Percentiles rank a stretch among this genome's conserved stretches.
Evolutionary conservation across 768 basidiomycete genomes (phyloP).

Genomic region (Russula sp.): DNA sequence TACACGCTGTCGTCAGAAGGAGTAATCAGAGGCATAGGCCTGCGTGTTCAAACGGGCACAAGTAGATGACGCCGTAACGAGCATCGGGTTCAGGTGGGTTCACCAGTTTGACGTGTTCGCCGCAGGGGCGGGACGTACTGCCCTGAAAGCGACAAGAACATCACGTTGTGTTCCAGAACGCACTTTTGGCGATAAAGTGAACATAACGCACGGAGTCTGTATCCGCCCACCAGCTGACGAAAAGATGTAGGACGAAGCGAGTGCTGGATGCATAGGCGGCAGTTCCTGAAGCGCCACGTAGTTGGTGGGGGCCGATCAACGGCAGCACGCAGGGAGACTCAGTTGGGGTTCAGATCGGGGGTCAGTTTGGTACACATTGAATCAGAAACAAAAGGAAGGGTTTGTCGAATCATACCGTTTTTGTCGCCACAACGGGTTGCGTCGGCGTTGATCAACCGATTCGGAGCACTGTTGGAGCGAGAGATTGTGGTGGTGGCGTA

Average conservation of each 20-base stretch:
- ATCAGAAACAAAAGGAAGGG: neutral
- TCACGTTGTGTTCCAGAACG: neutral
- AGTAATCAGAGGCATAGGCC: neutral
- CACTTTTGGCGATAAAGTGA: neutral
- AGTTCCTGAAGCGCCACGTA: neutral
- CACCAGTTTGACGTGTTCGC: neutral
- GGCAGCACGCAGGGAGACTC: neutral
- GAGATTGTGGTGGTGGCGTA: neutral
- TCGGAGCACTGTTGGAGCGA: neutral
- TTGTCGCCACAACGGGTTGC: neutral
- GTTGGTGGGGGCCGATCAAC: slow-evolving; percentile 5
- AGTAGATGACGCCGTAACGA: neutral
- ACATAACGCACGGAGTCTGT: neutral
- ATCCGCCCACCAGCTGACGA: neutral
- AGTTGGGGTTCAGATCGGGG: neutral
- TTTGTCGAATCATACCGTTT: neutral
- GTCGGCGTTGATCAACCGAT: slow-evolving; percentile 1
- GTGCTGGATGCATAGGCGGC: neutral
- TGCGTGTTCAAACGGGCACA: neutral
- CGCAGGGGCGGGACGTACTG: neutral
- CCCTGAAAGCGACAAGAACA: neutral
- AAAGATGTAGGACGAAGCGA: neutral
- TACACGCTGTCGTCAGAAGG: neutral
- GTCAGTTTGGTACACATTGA: no score
- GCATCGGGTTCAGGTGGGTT: neutral